phyloP scores from a whole-genome alignment of 495 filamentous ascomycete species.

The Penicillium cataractarum region DNA sequence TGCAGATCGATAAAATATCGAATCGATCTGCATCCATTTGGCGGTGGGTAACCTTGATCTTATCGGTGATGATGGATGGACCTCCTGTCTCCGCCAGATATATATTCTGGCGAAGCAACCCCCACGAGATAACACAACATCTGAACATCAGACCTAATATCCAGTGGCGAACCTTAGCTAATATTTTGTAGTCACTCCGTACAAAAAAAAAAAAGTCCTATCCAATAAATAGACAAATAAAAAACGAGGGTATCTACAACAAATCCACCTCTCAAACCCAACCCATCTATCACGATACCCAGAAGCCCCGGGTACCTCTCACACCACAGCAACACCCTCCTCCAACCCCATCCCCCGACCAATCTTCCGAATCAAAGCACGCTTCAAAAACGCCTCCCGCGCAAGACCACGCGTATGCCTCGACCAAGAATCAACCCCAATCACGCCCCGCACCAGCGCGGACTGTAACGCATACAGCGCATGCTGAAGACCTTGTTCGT shows the following conservation, averaged over 20 bases:
- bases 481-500: slow-evolving; percentile 82
- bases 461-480: slow-evolving; percentile 82
- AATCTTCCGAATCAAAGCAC: slow-evolving; percentile 88
- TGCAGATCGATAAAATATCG: background rate
- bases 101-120: no score
- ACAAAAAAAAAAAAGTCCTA: background rate
- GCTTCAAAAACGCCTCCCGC: slow-evolving; percentile 88
- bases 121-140: no score
- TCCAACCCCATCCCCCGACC: slow-evolving; percentile 77
- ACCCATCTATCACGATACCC: background rate
- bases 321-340: slow-evolving; percentile 19
- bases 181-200: no score
- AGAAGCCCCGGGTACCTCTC: no score
- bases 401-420: slow-evolving; percentile 79
- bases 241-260: slow-evolving; percentile 24
- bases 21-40: background rate
- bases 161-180: no score
- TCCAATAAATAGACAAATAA: background rate
- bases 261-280: background rate
- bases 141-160: no score
- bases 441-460: slow-evolving; percentile 79
- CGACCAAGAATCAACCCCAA: slow-evolving; percentile 81
- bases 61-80: background rate
- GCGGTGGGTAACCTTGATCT: background rate
- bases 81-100: background rate